Evolutionary conservation across 2,329 filamentous ascomycete genomes (phyloP).

Genomic region (Alternaria ethzedia): DNA sequence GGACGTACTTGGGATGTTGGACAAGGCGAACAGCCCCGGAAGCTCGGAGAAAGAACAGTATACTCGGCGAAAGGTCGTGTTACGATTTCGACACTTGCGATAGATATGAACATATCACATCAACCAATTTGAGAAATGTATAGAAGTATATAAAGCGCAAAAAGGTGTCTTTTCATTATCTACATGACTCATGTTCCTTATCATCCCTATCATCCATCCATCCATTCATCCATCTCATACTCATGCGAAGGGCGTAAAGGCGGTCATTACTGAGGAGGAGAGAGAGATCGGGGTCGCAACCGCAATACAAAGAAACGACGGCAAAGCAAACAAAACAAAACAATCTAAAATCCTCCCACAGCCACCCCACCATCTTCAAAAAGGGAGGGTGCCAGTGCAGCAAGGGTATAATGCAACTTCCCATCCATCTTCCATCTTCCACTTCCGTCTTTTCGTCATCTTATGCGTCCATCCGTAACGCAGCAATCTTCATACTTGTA

Average conservation of each 20-base stretch:
- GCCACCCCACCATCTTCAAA: background rate
- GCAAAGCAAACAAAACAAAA: background rate
- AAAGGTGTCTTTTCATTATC: slow-evolving; percentile 4
- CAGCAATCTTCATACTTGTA: background rate
- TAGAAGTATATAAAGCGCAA: background rate
- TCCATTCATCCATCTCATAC: background rate
- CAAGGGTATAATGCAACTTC: slow-evolving; percentile 15
- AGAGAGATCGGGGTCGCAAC: background rate
- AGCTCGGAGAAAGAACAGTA: background rate
- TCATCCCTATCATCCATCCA: background rate
- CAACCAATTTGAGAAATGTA: background rate
- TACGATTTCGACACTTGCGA: background rate
- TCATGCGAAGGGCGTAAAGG: background rate
- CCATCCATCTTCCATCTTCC: background rate
- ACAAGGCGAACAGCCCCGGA: background rate
- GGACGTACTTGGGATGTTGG: background rate
- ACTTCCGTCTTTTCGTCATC: background rate
- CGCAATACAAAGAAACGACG: background rate
- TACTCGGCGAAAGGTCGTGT: background rate
- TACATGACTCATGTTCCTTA: background rate
- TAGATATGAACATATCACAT: background rate
- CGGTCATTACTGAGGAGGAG: background rate
- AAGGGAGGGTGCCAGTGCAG: slow-evolving; percentile 1
- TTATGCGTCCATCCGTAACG: background rate
- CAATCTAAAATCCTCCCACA: slow-evolving; percentile 6